Conservation (phyloP, 73 alveolate species). For the Paramecium sonneborni region DNA sequence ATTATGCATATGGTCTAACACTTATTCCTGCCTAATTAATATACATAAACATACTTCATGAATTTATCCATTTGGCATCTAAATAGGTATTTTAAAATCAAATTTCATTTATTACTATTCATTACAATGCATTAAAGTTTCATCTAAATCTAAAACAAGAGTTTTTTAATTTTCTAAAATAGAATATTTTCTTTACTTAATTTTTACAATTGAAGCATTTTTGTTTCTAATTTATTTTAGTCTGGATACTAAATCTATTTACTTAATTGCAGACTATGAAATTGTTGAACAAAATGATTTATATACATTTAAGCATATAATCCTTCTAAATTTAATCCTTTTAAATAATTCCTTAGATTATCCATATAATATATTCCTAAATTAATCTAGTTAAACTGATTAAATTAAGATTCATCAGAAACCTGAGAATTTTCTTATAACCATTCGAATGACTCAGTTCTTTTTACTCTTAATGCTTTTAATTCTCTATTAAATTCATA, state of each 20-base stretch:
- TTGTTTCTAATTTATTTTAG: too few relatives aligned
- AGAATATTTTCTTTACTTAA: background rate
- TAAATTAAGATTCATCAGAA: background rate
- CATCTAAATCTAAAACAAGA: slow-evolving; percentile 50
- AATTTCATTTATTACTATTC: background rate
- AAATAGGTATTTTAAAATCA: slow-evolving; percentile 35
- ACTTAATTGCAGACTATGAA: background rate
- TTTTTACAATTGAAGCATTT: background rate
- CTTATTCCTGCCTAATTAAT: slow-evolving; percentile 47
- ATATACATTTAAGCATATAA: background rate
- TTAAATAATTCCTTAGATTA: background rate
- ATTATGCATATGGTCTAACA: slow-evolving; percentile 45
- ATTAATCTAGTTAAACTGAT: background rate
- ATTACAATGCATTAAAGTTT: slow-evolving; percentile 49
- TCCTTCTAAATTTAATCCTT: background rate
- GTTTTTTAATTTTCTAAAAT: background rate
- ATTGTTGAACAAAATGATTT: background rate
- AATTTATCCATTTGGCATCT: background rate
- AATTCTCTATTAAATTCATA: background rate
- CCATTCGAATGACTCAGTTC: background rate
- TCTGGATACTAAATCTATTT: background rate
- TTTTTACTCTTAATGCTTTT: background rate
- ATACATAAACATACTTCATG: background rate
- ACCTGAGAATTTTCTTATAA: too few relatives aligned
- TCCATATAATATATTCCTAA: background rate